Evolutionary conservation across 176 grass and related monocot genomes (phyloP).

Genomic region (Oryza coarctata): DNA sequence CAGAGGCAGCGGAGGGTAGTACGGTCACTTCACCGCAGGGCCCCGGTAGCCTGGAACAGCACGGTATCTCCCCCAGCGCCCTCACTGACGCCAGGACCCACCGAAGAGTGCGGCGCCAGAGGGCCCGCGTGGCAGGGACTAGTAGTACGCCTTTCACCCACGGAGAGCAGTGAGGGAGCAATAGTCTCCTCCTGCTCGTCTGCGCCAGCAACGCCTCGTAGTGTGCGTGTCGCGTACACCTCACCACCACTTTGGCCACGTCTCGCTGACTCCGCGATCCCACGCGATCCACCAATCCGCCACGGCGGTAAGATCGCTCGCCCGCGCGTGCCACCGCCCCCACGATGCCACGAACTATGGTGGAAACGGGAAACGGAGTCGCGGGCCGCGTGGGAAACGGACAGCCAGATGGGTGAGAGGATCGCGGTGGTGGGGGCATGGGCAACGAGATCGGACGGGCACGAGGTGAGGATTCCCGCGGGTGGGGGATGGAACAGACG

Average conservation of each 20-base stretch:
- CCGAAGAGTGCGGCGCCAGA: rapidly evolving
- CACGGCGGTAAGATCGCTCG: neutral
- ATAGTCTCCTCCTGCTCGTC: neutral
- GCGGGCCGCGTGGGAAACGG: neutral
- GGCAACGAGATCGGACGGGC: neutral
- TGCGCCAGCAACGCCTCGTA: neutral
- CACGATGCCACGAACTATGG: neutral
- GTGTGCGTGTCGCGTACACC: too few relatives aligned
- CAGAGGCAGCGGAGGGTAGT: neutral
- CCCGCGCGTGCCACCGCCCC: neutral
- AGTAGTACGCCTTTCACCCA: neutral
- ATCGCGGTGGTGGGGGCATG: neutral
- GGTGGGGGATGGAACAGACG: too few relatives aligned
- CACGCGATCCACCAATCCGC: neutral
- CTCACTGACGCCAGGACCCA: neutral
- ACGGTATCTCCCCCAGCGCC: neutral
- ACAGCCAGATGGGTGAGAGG: neutral
- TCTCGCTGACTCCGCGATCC: neutral
- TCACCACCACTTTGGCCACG: too few relatives aligned
- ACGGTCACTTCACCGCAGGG: neutral
- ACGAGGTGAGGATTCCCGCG: neutral
- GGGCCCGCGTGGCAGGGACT: neutral
- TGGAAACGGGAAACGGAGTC: too few relatives aligned
- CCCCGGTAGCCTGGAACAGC: neutral
- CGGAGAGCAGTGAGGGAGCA: neutral